phyloP scores from a whole-genome alignment of 2,329 filamentous ascomycete genomes.

The Seiridium unicorne region DNA sequence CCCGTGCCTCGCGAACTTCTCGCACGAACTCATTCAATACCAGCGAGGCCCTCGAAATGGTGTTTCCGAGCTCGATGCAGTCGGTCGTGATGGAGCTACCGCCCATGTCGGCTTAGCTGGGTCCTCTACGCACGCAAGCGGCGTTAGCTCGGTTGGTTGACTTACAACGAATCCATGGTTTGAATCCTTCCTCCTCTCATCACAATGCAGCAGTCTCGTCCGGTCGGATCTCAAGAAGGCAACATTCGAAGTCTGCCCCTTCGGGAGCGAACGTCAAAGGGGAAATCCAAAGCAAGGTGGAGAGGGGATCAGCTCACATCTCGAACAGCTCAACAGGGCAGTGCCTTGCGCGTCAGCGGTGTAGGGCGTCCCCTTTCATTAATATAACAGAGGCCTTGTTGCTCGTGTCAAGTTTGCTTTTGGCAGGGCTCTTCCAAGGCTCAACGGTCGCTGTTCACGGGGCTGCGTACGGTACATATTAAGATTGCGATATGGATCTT shows the following conservation, averaged over 20 bases:
- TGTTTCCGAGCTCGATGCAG: slow-evolving; percentile 34
- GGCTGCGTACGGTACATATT: slow-evolving; percentile 2
- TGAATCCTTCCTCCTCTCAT: not conserved
- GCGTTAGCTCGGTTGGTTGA: not conserved
- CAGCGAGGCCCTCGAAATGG: slow-evolving; percentile 30
- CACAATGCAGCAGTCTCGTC: not conserved
- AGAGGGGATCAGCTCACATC: slow-evolving; percentile 1
- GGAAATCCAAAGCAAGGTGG: not conserved
- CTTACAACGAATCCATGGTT: slow-evolving; percentile 10
- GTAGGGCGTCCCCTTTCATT: not conserved
- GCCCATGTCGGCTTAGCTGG: slow-evolving; percentile 19
- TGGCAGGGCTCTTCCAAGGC: not conserved
- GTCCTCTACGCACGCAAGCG: not conserved
- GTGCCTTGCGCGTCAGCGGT: not conserved
- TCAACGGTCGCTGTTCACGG: not conserved
- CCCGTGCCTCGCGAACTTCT: slow-evolving; percentile 37
- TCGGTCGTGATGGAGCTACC: slow-evolving; percentile 35
- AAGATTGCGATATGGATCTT: slow-evolving; percentile 9
- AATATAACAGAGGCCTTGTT: not conserved
- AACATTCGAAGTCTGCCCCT: not conserved
- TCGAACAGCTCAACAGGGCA: not conserved
- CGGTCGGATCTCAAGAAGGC: not conserved
- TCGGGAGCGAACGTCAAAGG: not conserved
- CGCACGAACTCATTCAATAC: slow-evolving; percentile 35
- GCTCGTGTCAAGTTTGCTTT: not conserved